Evolutionary conservation across 805 yeast genomes (phyloP).

Genomic region (Kuraishia hungarica): DNA sequence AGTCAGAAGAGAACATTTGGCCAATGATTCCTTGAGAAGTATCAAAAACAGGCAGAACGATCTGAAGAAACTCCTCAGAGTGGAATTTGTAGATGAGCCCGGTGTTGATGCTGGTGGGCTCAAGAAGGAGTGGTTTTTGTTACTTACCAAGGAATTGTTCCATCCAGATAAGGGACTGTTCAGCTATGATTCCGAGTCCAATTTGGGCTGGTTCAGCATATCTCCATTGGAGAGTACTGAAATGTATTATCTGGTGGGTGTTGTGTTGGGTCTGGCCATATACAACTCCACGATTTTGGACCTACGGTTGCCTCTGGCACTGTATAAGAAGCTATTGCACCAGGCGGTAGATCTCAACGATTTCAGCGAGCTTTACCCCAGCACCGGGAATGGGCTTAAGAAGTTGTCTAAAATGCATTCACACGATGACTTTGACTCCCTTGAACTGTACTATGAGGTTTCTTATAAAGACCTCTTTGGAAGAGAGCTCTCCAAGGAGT

Average conservation of each 20-base stretch:
- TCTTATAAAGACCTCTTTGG: constrained; percentile 45
- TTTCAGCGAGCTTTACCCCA: constrained; percentile 61
- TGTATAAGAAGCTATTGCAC: constrained; percentile 66
- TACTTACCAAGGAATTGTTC: constrained; percentile 64
- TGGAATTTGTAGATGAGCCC: constrained; percentile 80
- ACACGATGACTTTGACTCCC: constrained; percentile 35
- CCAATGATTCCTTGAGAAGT: constrained; percentile 66
- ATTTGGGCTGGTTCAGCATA: constrained; percentile 67
- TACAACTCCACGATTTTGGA: constrained; percentile 86
- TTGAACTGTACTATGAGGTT: constrained; percentile 52
- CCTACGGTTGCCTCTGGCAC: constrained; percentile 62
- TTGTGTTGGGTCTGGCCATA: constrained; percentile 81
- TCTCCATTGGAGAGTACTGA: constrained; percentile 37
- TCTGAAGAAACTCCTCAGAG: constrained; percentile 63
- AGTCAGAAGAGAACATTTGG: constrained; percentile 59
- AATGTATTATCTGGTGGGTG: constrained; percentile 72
- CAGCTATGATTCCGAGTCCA: constrained; percentile 56
- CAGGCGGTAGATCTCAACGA: constrained; percentile 53
- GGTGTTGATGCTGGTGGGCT: constrained; percentile 96
- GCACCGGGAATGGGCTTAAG: constrained; percentile 42
- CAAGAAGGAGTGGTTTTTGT: constrained; percentile 86
- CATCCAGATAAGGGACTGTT: constrained; percentile 64
- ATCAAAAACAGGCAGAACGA: constrained; percentile 49
- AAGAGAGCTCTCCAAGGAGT: constrained; percentile 31
- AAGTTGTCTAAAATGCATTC: constrained; percentile 33